Percentiles rank a stretch among this genome's conserved stretches.
phyloP scores from a whole-genome alignment of 345 rosid species.

The Eucalyptus pauciflora region DNA sequence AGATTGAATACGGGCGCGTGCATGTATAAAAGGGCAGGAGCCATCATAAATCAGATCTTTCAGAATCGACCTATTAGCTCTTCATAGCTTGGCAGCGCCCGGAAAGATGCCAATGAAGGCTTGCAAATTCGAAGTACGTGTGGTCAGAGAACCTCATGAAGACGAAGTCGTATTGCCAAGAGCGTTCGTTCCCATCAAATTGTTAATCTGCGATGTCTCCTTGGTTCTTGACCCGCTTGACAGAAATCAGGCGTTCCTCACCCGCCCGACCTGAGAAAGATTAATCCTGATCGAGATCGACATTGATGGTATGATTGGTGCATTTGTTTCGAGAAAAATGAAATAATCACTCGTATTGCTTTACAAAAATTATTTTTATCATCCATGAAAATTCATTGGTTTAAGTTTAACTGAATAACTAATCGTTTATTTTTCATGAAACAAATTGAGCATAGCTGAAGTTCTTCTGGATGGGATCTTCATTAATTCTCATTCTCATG shows the following conservation, averaged over 20 bases:
- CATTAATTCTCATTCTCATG: not conserved
- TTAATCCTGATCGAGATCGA: too few species aligned
- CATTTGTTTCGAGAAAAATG: fast-evolving
- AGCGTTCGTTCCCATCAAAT: not conserved
- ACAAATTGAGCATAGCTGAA: not conserved
- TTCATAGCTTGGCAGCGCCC: not conserved
- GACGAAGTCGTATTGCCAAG: not conserved
- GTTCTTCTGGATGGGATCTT: not conserved
- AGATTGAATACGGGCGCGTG: fast-evolving
- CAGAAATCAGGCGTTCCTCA: not conserved
- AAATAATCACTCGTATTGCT: fast-evolving
- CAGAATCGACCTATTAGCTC: not conserved
- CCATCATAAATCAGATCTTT: too few species aligned
- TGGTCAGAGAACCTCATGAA: not conserved
- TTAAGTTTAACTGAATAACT: too few species aligned
- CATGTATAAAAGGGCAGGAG: too few species aligned
- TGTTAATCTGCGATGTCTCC: not conserved
- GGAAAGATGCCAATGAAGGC: not conserved
- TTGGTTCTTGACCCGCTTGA: not conserved
- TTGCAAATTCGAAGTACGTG: not conserved
- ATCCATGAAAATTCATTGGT: too few species aligned
- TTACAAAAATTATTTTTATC: too few species aligned
- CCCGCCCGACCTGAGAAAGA: not conserved
- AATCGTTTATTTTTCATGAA: fast-evolving
- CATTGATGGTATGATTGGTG: not conserved